Conservation (phyloP, 2,329 filamentous ascomycete species). For the Chlorencoelia australis region DNA sequence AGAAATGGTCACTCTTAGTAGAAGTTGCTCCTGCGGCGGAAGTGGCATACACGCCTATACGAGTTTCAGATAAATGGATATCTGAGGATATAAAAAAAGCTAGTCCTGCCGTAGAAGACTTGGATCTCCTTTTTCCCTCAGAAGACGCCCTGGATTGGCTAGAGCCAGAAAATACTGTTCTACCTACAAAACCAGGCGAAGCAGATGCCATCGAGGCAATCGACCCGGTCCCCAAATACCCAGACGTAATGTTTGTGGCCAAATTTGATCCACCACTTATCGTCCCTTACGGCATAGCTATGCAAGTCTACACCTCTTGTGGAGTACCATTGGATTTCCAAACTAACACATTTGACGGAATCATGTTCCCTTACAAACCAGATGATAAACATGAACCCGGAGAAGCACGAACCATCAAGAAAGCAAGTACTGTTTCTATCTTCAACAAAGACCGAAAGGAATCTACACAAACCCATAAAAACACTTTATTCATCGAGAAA, state of each 20-base stretch:
- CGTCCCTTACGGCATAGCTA: constrained; percentile 54
- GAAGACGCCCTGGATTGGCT: constrained; percentile 52
- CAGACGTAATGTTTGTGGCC: constrained; percentile 65
- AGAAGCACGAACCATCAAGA: constrained; percentile 46
- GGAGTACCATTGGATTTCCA: constrained; percentile 48
- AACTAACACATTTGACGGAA: constrained; percentile 34
- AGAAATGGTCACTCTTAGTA: constrained; percentile 57
- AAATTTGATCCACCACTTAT: constrained; percentile 65
- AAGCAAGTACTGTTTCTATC: constrained; percentile 37
- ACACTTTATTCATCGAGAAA: constrained; percentile 61
- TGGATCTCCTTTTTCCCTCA: constrained; percentile 23
- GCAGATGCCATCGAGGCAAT: constrained; percentile 46
- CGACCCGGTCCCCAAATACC: constrained; percentile 43
- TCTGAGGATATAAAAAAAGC: constrained; percentile 54
- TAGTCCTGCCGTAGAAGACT: constrained; percentile 35
- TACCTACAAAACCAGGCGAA: constrained; percentile 35
- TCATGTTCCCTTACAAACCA: constrained; percentile 41
- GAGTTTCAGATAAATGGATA: constrained; percentile 67
- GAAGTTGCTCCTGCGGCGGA: constrained; percentile 45
- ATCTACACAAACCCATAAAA: constrained; percentile 34
- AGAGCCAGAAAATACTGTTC: constrained; percentile 56
- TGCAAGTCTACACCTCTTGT: constrained; percentile 50
- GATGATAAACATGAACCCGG: constrained; percentile 40
- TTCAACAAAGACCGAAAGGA: constrained; percentile 22
- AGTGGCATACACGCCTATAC: constrained; percentile 45